phyloP scores from a whole-genome alignment of 352 stramenopile species.

The Sclerospora graminicola region DNA sequence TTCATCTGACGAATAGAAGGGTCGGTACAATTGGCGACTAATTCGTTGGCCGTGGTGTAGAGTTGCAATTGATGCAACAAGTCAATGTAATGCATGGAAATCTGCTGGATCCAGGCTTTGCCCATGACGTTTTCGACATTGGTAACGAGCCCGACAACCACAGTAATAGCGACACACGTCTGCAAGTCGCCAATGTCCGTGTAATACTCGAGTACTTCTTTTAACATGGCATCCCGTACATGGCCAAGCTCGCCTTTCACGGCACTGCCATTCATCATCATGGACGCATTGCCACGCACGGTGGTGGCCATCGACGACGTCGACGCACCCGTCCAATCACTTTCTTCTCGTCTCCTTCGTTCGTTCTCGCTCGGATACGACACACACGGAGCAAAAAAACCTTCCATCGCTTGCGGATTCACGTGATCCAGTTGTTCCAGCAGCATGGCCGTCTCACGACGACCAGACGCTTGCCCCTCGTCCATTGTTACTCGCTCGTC shows the following conservation, averaged over 20 bases:
- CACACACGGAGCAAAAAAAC: no score
- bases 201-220: constrained; percentile 84
- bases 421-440: constrained; percentile 80
- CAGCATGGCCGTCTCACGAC: constrained; percentile 65
- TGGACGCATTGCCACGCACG: constrained; percentile 33
- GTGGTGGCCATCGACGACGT: no score
- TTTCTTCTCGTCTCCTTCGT: constrained; percentile 18
- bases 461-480: no score
- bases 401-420: constrained; percentile 81
- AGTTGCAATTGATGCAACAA: constrained; percentile 81
- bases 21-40: constrained; percentile 79
- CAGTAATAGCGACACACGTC: constrained; percentile 64
- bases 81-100: constrained; percentile 88
- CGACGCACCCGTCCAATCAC: constrained; percentile 17
- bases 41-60: constrained; percentile 78
- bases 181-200: constrained; percentile 80
- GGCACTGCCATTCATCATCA: constrained; percentile 65
- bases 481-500: no score
- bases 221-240: constrained; percentile 64
- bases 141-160: constrained; percentile 59
- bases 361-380: constrained; percentile 58
- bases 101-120: constrained; percentile 82
- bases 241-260: constrained; percentile 66
- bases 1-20: constrained; percentile 87
- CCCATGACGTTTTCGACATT: constrained; percentile 78